A percentile compares a stretch with the other conserved stretches of the same genome.
phyloP scores from a whole-genome alignment of 2,329 filamentous ascomycete species.

The Colletotrichum sp. region DNA sequence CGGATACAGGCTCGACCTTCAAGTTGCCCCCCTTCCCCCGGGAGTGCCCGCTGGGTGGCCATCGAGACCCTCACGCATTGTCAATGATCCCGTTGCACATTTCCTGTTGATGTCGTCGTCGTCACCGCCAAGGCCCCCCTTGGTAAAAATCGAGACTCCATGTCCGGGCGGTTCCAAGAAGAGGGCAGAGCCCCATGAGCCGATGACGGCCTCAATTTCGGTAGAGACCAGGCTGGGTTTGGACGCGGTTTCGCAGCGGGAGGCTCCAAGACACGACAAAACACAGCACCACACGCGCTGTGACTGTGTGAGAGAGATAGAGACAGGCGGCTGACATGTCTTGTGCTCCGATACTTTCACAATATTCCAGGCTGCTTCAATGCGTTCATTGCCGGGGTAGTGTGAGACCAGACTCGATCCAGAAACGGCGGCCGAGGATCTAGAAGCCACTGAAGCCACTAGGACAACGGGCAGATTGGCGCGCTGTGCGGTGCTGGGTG shows the following conservation, averaged over 20 bases:
- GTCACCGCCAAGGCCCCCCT: not conserved
- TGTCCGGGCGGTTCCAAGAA: not conserved
- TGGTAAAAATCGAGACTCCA: not conserved
- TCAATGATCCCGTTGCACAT: not conserved
- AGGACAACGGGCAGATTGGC: slow-evolving; percentile 15
- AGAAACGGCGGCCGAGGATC: slow-evolving; percentile 17
- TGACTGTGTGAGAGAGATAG: not conserved
- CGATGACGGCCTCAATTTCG: slow-evolving; percentile 9
- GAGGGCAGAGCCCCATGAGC: not conserved
- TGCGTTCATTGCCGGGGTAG: not conserved
- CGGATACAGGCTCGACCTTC: not conserved
- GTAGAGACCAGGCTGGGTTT: not conserved
- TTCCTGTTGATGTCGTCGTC: not conserved
- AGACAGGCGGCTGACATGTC: not conserved
- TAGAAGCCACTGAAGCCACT: slow-evolving; percentile 20
- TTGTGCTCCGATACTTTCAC: not conserved
- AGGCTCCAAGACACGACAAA: not conserved
- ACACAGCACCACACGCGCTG: not conserved
- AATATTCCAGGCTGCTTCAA: not conserved
- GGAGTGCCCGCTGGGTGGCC: not conserved
- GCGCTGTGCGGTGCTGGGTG: not conserved
- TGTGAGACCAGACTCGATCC: slow-evolving; percentile 13
- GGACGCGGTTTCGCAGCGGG: not conserved
- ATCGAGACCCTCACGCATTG: not conserved
- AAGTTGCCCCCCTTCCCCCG: not conserved